Conservation (phyloP, 495 filamentous ascomycete genomes). For the Talaromyces liani region DNA sequence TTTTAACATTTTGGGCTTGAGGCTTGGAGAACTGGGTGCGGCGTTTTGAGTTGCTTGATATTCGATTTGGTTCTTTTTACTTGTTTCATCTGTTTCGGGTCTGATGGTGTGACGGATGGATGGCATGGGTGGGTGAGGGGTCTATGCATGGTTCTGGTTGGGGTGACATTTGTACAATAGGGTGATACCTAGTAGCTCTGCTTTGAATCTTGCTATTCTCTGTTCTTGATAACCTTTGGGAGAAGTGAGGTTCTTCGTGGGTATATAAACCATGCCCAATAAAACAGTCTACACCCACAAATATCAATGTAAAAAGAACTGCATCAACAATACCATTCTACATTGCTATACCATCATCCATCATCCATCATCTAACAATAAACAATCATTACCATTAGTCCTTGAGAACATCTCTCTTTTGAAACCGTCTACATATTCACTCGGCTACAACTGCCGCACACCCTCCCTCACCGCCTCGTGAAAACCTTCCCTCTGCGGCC, state of each 20-base stretch:
- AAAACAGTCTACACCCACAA: no score
- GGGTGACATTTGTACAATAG: conserved; percentile 2
- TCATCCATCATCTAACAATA: no score
- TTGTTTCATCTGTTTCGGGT: background rate
- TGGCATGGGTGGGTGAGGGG: background rate
- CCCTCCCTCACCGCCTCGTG: conserved; percentile 16
- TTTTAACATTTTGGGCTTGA: background rate
- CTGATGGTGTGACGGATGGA: background rate
- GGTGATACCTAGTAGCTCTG: background rate
- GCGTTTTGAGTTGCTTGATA: background rate
- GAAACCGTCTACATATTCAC: no score
- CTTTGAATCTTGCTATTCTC: no score
- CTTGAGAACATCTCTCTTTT: no score
- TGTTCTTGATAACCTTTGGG: no score
- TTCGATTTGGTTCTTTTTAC: background rate
- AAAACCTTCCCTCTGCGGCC: conserved; percentile 9
- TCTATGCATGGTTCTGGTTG: background rate
- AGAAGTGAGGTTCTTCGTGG: background rate
- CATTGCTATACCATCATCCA: no score
- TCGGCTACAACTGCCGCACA: conserved; percentile 4
- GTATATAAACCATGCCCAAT: background rate
- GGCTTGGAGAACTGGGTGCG: background rate
- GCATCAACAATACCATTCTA: no score
- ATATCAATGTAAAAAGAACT: no score
- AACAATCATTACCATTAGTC: background rate